Conservation (phyloP, 148 eudicot species). For the Vaccinium macrocarpon region DNA sequence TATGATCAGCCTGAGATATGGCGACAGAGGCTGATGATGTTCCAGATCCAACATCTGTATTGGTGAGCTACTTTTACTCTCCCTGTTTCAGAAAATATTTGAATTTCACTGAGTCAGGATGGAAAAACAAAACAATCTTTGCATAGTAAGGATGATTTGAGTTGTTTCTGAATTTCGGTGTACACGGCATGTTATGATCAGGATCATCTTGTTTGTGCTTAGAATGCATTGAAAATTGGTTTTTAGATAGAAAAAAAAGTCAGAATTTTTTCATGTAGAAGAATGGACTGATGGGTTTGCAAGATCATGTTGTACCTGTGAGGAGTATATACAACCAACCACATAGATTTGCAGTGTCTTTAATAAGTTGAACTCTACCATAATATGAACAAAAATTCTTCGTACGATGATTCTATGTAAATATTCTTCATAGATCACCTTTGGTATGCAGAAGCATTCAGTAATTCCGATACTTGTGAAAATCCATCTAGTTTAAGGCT, state of each 20-base stretch:
- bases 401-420: not conserved
- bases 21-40: slow-evolving; percentile 29
- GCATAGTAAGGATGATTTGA: not conserved
- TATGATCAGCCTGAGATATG: slow-evolving; percentile 23
- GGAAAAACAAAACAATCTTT: not conserved
- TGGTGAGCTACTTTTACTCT: slow-evolving; percentile 23
- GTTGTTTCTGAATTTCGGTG: not conserved
- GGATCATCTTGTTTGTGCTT: slow-evolving; percentile 12
- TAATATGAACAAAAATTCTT: not conserved
- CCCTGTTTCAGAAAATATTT: not conserved
- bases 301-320: slow-evolving; percentile 11
- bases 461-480: not conserved
- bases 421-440: not conserved
- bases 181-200: not conserved
- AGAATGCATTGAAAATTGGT: not conserved
- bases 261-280: not conserved
- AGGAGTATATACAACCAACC: not conserved
- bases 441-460: not conserved
- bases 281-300: not conserved
- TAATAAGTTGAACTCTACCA: not conserved
- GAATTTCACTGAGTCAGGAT: not conserved
- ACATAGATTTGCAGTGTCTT: not conserved
- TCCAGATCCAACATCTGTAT: slow-evolving; percentile 20
- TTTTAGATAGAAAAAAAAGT: not conserved
- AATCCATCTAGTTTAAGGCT: not conserved